phyloP scores from a whole-genome alignment of 2,329 filamentous ascomycete species.

The Simplicillium sp. region DNA sequence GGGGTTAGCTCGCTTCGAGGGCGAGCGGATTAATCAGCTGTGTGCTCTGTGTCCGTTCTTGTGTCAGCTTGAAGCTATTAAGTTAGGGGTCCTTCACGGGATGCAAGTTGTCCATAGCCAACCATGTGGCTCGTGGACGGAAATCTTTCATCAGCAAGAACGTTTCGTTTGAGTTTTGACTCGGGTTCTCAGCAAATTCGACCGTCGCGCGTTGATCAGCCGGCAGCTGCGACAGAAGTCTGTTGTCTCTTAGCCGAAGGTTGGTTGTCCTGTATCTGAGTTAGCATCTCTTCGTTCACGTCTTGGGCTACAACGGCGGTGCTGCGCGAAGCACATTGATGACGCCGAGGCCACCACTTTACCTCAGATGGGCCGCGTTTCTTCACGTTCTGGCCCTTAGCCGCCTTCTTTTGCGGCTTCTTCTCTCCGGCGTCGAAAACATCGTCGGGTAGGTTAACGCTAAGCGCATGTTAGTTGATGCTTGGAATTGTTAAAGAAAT shows the following conservation, averaged over 20 bases:
- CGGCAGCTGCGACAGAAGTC: slow-evolving; percentile 29
- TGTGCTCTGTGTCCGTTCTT: no score
- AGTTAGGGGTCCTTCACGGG: no score
- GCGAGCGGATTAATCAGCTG: no score
- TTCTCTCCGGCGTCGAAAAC: slow-evolving; percentile 76
- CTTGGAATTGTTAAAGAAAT: neutral
- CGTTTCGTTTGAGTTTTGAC: no score
- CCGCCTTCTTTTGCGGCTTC: slow-evolving; percentile 53
- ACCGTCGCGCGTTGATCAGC: slow-evolving; percentile 13
- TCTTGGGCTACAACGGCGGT: neutral
- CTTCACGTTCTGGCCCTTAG: slow-evolving; percentile 31
- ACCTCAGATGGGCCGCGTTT: slow-evolving; percentile 41
- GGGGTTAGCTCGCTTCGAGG: no score
- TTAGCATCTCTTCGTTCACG: slow-evolving; percentile 15
- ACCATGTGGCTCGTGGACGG: no score
- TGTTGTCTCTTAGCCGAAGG: slow-evolving; percentile 32
- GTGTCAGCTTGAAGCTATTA: no score
- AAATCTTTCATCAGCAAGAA: no score
- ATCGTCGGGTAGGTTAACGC: slow-evolving; percentile 80
- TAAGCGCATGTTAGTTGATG: slow-evolving; percentile 7
- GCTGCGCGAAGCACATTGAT: neutral
- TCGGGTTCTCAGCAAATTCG: no score
- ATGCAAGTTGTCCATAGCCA: no score
- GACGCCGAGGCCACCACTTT: slow-evolving; percentile 15
- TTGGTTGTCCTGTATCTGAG: slow-evolving; percentile 20